A percentile compares a stretch with the other conserved stretches of the same genome.
Conservation (phyloP, 2,329 filamentous ascomycete genomes). For the Stachybotrys chlorohalonatus region DNA sequence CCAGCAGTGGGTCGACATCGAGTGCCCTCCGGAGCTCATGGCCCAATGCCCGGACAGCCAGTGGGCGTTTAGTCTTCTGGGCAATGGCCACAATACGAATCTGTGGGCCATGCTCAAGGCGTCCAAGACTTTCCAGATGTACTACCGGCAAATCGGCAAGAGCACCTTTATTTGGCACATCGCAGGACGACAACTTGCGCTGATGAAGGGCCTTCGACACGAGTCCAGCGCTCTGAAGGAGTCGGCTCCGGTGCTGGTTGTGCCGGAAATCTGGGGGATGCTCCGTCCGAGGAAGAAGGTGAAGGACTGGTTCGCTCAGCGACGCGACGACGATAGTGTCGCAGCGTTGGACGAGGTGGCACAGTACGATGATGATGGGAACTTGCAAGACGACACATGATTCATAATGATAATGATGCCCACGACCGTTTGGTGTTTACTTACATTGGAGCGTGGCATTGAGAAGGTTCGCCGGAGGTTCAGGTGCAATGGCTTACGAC, state of each 20-base stretch:
- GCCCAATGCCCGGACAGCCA: slow-evolving; percentile 5
- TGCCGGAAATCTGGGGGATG: slow-evolving; percentile 23
- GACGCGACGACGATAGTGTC: slow-evolving; percentile 9
- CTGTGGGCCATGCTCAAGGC: slow-evolving; percentile 43
- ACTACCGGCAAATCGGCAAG: slow-evolving; percentile 11
- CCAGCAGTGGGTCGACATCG: slow-evolving; percentile 32
- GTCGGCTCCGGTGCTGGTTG: slow-evolving; percentile 19
- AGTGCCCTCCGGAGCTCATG: slow-evolving; percentile 18
- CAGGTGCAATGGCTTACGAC: too few species aligned
- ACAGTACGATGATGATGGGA: slow-evolving; percentile 18
- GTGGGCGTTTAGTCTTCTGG: slow-evolving; percentile 13
- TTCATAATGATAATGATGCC: background rate
- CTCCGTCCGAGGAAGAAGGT: slow-evolving; percentile 25
- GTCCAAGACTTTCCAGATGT: slow-evolving; percentile 35
- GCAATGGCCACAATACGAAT: slow-evolving; percentile 21
- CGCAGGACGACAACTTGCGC: slow-evolving; percentile 37
- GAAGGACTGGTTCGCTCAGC: slow-evolving; percentile 3
- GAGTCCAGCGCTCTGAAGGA: slow-evolving; percentile 9
- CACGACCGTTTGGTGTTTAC: too few species aligned
- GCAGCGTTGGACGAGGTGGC: slow-evolving; percentile 15
- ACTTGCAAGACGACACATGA: slow-evolving; percentile 18
- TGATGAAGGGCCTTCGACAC: slow-evolving; percentile 30
- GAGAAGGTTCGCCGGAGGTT: too few species aligned
- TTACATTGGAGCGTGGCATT: too few species aligned
- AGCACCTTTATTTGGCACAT: slow-evolving; percentile 35